phyloP scores from a whole-genome alignment of 2,329 filamentous ascomycete species.

The Penicillium sp. region DNA sequence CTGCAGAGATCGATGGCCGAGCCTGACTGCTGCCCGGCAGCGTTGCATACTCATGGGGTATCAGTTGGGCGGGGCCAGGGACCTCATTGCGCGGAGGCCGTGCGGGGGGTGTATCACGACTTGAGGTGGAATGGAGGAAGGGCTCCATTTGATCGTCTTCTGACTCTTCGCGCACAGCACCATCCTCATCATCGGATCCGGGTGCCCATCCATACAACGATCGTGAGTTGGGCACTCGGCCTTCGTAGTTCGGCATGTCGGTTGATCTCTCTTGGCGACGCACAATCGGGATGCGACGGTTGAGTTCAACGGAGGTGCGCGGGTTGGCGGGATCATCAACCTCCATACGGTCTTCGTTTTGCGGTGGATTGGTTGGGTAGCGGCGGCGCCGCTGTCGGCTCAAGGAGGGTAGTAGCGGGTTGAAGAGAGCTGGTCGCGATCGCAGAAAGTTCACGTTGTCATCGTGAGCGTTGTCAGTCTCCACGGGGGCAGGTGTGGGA shows the following conservation, averaged over 20 bases:
- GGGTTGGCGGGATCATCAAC: conserved; percentile 29
- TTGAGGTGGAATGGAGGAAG: conserved; percentile 25
- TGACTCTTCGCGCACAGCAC: conserved; percentile 22
- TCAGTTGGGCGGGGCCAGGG: conserved; percentile 16
- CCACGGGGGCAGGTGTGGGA: conserved; percentile 44
- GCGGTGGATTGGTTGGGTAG: conserved; percentile 20
- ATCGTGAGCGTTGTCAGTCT: conserved; percentile 44
- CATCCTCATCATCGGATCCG: conserved; percentile 38
- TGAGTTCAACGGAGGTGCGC: conserved; percentile 37
- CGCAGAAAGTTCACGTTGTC: conserved; percentile 54
- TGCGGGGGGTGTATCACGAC: conserved; percentile 22
- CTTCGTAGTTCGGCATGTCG: conserved; percentile 52
- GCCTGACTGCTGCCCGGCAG: conserved; percentile 12
- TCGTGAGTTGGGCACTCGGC: conserved; percentile 52
- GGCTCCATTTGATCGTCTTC: conserved; percentile 29
- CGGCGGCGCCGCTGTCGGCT: conserved; percentile 34
- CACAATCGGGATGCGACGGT: conserved; percentile 40
- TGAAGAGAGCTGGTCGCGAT: conserved; percentile 30
- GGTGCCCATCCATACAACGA: conserved; percentile 62
- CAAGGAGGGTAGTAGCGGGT: conserved; percentile 22
- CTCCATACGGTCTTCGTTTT: conserved; percentile 36
- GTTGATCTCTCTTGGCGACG: conserved; percentile 41
- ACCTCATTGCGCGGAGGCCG: conserved; percentile 26
- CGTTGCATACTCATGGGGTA: conserved; percentile 8
- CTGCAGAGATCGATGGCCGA: conserved; percentile 27